Base-by-base conservation (phyloP, 2,329 filamentous ascomycete species). In the Colletotrichum sublineola region DNA sequence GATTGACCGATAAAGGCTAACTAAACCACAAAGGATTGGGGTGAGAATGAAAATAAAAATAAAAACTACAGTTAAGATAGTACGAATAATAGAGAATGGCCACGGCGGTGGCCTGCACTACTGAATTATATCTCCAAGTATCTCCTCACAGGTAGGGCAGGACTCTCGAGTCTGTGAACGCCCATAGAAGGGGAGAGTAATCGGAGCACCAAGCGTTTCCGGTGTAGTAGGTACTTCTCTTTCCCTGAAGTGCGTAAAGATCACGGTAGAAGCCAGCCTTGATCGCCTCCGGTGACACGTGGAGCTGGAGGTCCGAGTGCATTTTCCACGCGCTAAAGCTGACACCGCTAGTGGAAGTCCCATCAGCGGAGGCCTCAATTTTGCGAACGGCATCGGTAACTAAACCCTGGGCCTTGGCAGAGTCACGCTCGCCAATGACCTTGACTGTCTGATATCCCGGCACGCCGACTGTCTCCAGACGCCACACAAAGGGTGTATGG, bases 361-460 rank as follows among this genome's bases (percentile, higher is more conserved):
- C 63, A 33, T 53, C 48, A 14, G 52, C 24, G 14, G 70, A 64
- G 14, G 62, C 61, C 9, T 15, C 24, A 14, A 73, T 55, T 40
- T 58, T 63, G 36, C 38, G 46, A 11, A 71, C 36, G 20, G 67
- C 71, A 31, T 67, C 71, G 14, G 36, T 53, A 12, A 73, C 68
- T 15, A 73, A 58, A 0, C 38, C n/a, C 56, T 71, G 61, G 12
- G 75, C 74, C 1, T 58, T 72, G 38, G 60, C 8, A 5, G 68
- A 71, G 2, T 64, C 65, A 29, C 40, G 12, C 62, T 75, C 74
- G 55, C 75, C 75, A n/a, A 76, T 58, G 55, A 76, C 74, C 67
- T 74, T 73, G 31, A 71, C 67, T 12, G 64, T 75, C 57, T 75
- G 75, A 60, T 76, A 75, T 1, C 72, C 75, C 0, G 75, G 74